Evolutionary conservation across 179 eudicot species (phyloP), one percentile per base, ranked within the genome.

Genomic region (Gypsophila paniculata): DNA sequence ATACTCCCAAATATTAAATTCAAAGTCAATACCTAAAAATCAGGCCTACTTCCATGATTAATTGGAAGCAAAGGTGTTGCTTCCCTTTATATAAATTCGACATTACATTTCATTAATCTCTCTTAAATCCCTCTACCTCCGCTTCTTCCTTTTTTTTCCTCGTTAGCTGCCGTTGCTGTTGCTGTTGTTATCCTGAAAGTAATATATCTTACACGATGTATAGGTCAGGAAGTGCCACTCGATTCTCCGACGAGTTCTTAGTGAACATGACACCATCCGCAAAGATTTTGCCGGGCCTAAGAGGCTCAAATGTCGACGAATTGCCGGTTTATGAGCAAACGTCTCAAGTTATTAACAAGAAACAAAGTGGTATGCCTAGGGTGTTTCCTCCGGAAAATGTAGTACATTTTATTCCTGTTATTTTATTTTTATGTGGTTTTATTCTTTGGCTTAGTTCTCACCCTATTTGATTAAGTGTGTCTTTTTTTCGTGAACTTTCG

Each of bases 361-460:
- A 85, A 74, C 84, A 85, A 46, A 68, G 57, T 44, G 62, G 75
- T 65, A 64, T 25, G 52, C 77, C 54, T 49, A 71, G 53, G 46
- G 68, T 69, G 48, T 68, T 72, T 3, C 65, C 78, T 0, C 76
- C 84, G 6, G 85, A 86, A 51, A 76, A 61, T 62, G 83, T 61
- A 18, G 57, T 86, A 72, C 93, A 88, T 78, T 53, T 86, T 6
- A 86, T 88, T 39, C 93, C 93, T 3, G 74, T 81, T 22, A n/a
- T 88, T 49, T 51, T 88, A 68, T n/a, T 86, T 72, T 19, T 85
- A 0, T 86, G 88, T 80, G 86, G 77, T 55, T 78, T 88, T 57
- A 48, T 85, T 71, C 93, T 88, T 69, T 88, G 88, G 90, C 57
- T 78, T 11, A 80, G 59, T 79, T 84, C 86, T 86, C 86, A 76